Percentiles rank a stretch among this genome's conserved stretches.
These are phyloP conservation scores for Podila clonocystis DNA, from an alignment of 192 early-diverging fungal species.

Conservation along the genomic window DNA sequence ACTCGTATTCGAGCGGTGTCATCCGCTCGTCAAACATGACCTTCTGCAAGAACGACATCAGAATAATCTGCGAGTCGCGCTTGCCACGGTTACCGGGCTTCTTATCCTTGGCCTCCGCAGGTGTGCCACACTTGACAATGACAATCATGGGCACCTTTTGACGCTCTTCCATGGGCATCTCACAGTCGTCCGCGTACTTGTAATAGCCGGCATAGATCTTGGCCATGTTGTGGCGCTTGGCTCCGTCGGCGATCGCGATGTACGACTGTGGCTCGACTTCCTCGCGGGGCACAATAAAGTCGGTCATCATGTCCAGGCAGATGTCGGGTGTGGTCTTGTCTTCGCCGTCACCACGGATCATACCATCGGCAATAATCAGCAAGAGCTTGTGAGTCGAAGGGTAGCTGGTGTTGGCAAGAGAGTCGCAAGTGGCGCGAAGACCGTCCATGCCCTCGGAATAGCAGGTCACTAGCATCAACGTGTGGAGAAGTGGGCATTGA, in stretches of 20 bases:
- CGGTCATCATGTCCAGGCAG: conserved; percentile 82
- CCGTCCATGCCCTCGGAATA: conserved; percentile 83
- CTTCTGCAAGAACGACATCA: conserved; percentile 93
- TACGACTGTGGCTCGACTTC: conserved; percentile 80
- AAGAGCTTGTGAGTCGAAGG: conserved; percentile 80
- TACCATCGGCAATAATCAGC: conserved; percentile 82
- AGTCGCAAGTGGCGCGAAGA: conserved; percentile 79
- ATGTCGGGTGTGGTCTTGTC: conserved; percentile 78
- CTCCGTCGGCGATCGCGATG: conserved; percentile 89
- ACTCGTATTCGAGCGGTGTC: conserved; percentile 81
- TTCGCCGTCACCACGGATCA: conserved; percentile 81
- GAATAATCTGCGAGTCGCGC: conserved; percentile 92
- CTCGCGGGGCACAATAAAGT: conserved; percentile 70
- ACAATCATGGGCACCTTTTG: conserved; percentile 76
- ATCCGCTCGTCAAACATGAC: conserved; percentile 84
- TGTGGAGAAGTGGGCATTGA: conserved; percentile 65
- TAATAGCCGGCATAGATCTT: conserved; percentile 94
- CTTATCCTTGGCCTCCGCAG: conserved; percentile 66
- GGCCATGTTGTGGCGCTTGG: conserved; percentile 92
- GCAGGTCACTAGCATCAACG: conserved; percentile 80
- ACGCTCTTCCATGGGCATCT: conserved; percentile 53
- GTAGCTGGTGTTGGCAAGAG: conserved; percentile 77
- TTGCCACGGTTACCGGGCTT: conserved; percentile 91
- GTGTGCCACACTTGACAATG: conserved; percentile 80
- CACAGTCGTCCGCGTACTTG: conserved; percentile 64